phyloP scores from a whole-genome alignment of 331 rosid genomes.

The Quercus phellos region DNA sequence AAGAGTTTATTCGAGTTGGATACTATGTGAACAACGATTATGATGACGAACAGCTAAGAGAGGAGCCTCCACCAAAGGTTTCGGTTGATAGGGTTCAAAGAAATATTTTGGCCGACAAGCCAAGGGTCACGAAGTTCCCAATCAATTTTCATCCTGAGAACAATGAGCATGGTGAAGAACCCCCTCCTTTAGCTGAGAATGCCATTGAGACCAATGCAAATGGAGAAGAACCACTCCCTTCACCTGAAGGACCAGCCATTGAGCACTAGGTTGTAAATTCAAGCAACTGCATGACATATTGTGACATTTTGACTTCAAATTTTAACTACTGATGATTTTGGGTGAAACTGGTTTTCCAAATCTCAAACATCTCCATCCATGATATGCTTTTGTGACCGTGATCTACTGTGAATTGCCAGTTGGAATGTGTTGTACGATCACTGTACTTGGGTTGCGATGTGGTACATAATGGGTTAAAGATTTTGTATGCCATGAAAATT shows the following conservation, averaged over 20 bases:
- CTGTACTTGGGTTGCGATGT: no score
- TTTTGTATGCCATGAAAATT: no score
- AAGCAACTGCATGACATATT: not conserved
- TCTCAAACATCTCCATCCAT: not conserved
- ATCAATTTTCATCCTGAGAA: constrained; percentile 91
- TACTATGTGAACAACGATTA: constrained; percentile 96
- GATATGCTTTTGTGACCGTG: not conserved
- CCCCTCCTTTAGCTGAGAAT: constrained; percentile 14
- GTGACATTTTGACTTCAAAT: not conserved
- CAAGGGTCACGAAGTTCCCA: constrained; percentile 92
- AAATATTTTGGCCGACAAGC: constrained; percentile 89
- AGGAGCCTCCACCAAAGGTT: constrained; percentile 87
- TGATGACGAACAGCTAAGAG: constrained; percentile 89
- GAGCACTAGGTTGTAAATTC: not conserved
- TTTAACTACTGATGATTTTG: not conserved
- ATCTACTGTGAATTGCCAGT: not conserved
- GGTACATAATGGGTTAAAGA: no score
- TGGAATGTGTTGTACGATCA: not conserved
- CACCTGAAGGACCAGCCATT: no score
- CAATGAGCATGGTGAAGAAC: constrained; percentile 21
- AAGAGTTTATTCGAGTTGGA: constrained; percentile 84
- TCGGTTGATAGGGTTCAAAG: constrained; percentile 74
- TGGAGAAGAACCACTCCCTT: no score
- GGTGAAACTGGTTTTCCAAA: not conserved
- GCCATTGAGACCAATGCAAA: not conserved